Evolutionary conservation across 2,329 filamentous ascomycete species (phyloP).

Genomic region (Aureobasidium melanogenum): DNA sequence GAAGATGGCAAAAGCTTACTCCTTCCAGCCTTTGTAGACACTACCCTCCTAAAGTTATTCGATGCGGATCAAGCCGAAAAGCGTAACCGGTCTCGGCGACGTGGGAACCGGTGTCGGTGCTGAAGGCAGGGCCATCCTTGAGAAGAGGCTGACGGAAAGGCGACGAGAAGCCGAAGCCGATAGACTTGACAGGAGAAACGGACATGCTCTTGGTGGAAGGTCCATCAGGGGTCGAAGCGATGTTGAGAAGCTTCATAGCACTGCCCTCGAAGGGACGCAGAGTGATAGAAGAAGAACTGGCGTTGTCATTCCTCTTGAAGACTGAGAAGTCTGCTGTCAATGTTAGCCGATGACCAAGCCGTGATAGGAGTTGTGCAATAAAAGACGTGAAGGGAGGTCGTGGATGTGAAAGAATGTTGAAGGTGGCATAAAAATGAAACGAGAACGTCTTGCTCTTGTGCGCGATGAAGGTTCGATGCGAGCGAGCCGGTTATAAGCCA

Average conservation of each 20-base stretch:
- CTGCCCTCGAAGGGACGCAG: neutral
- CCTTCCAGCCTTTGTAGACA: neutral
- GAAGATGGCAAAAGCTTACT: neutral
- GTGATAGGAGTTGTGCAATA: no score
- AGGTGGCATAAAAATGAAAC: no score
- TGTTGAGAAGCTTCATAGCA: neutral
- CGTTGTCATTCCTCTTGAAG: no score
- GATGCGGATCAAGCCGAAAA: neutral
- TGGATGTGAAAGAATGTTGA: no score
- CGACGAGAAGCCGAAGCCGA: neutral
- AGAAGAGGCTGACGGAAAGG: neutral
- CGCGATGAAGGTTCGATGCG: no score
- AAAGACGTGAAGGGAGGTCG: no score
- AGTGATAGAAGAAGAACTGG: neutral
- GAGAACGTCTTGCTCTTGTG: no score
- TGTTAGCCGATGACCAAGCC: no score
- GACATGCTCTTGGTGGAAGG: neutral
- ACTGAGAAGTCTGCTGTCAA: no score
- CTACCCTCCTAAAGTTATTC: neutral
- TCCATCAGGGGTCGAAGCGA: neutral
- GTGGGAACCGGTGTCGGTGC: slow-evolving; percentile 1
- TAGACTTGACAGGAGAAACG: neutral
- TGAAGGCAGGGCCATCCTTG: neutral
- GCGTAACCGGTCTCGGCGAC: neutral
- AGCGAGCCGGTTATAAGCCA: no score